Conservation (phyloP, 2,329 filamentous ascomycete species). For the Neurospora sp. region DNA sequence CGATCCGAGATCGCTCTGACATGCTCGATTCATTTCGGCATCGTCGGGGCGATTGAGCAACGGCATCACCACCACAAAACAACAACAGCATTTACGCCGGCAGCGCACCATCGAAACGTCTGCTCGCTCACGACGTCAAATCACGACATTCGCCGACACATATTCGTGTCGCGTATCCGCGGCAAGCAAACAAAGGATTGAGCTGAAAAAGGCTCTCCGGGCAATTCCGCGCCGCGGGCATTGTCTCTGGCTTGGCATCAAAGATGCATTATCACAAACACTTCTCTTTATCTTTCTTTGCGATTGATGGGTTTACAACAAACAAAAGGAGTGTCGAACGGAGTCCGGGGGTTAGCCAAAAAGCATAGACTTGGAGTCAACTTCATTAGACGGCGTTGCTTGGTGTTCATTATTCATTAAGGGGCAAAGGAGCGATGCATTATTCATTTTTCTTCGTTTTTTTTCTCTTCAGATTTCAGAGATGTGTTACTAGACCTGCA, state of each 20-base stretch:
- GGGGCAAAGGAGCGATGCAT: neutral
- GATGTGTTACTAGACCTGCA: neutral
- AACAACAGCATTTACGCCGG: neutral
- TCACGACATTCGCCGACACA: neutral
- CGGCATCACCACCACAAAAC: neutral
- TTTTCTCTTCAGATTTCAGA: neutral
- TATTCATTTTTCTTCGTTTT: neutral
- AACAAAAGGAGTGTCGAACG: neutral
- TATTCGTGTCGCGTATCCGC: neutral
- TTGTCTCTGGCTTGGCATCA: neutral
- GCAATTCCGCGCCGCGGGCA: neutral
- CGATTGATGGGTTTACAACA: neutral
- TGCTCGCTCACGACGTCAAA: neutral
- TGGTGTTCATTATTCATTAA: neutral
- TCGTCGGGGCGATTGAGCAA: neutral
- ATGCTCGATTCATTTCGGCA: neutral
- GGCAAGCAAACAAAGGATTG: neutral
- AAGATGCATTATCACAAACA: neutral
- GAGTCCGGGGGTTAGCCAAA: neutral
- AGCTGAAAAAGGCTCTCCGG: neutral
- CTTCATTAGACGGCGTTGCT: neutral
- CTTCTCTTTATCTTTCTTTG: neutral
- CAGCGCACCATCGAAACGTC: neutral
- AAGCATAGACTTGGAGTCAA: neutral
- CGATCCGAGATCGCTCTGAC: neutral